phyloP scores from a whole-genome alignment of 2,329 filamentous ascomycete species.

The Colletotrichum destructivum region DNA sequence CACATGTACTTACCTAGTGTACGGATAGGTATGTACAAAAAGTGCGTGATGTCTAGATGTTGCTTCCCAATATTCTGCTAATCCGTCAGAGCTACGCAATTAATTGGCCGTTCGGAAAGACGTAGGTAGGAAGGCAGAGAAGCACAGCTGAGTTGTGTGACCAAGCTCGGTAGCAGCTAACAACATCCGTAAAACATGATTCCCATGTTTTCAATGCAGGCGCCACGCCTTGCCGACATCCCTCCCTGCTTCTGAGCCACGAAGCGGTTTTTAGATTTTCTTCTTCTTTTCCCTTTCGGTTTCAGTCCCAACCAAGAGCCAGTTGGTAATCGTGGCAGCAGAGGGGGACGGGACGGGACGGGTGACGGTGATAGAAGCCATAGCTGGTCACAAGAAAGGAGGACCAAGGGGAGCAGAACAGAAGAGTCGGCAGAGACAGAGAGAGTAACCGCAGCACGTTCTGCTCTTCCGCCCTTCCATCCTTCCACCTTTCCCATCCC shows the following conservation, averaged over 20 bases:
- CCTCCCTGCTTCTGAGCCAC: neutral
- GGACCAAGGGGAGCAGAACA: neutral
- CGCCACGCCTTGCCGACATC: neutral
- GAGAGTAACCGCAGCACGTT: neutral
- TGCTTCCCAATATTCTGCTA: neutral
- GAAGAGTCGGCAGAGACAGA: neutral
- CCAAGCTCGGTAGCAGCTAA: neutral
- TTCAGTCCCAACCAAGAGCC: neutral
- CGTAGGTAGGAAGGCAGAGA: neutral
- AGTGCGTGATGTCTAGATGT: neutral
- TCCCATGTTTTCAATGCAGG: conserved; percentile 8
- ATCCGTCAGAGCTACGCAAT: conserved; percentile 7
- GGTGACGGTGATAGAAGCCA: no score
- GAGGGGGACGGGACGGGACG: no score
- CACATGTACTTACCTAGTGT: no score
- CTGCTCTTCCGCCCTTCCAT: neutral
- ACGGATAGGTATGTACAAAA: no score
- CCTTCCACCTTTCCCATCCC: neutral
- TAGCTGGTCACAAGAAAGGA: neutral
- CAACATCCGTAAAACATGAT: neutral
- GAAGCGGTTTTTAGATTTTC: no score
- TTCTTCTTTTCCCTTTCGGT: conserved; percentile 15
- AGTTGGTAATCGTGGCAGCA: neutral
- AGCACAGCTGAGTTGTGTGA: neutral
- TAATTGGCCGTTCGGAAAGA: neutral